Evolutionary conservation across 352 stramenopile species (phyloP).

Genomic region (Phytopythium litorale): DNA sequence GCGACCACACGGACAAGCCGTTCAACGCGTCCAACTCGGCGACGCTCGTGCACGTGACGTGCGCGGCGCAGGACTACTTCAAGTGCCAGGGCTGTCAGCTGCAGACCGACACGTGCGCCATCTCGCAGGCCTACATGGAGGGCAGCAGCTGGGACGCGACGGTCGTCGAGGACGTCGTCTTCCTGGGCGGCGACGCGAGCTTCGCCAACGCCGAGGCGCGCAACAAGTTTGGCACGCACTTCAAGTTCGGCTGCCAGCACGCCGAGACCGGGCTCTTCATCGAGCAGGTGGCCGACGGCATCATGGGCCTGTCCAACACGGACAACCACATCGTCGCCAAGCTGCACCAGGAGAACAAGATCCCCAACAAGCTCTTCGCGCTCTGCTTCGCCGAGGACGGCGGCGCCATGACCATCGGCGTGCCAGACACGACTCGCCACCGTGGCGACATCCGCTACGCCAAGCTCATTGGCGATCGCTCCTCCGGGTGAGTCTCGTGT

Average conservation of each 20-base stretch:
- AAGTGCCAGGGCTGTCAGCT: constrained; percentile 45
- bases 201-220: constrained; percentile 44
- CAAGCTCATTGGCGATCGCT: constrained; percentile 42
- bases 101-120: constrained; percentile 47
- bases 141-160: constrained; percentile 80
- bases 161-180: constrained; percentile 80
- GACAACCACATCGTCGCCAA: constrained; percentile 75
- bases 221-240: constrained; percentile 64
- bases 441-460: constrained; percentile 51
- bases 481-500: constrained; percentile 2
- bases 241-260: constrained; percentile 79
- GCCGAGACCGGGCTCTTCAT: constrained; percentile 79
- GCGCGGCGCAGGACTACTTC: constrained; percentile 43
- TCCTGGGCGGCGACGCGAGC: constrained; percentile 57
- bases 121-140: constrained; percentile 84
- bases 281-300: constrained; percentile 76
- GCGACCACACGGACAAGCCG: constrained; percentile 67
- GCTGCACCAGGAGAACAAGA: constrained; percentile 76
- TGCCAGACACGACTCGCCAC: constrained; percentile 43
- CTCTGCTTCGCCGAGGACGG: constrained; percentile 73
- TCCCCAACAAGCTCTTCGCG: constrained; percentile 70
- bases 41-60: constrained; percentile 70
- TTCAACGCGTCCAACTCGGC: constrained; percentile 62
- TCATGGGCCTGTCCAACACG: constrained; percentile 80
- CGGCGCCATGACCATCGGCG: constrained; percentile 65